Base-by-base conservation (phyloP, 1,284 basidiomycete genomes). In the Heliocybe sulcata region DNA sequence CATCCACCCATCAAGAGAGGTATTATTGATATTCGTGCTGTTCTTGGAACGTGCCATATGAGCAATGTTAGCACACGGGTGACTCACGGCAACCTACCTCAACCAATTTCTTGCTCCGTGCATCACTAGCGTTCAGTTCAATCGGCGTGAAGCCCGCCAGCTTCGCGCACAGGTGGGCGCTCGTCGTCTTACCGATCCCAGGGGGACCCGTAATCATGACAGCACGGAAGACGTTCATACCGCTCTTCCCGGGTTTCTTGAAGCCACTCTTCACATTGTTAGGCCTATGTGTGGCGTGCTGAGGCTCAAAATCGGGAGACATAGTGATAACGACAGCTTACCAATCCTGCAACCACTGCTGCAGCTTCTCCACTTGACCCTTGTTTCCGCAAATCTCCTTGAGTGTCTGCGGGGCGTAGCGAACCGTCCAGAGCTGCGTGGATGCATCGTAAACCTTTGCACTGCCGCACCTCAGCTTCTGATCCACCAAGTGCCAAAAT, bases 381-480 rank as follows among this genome's bases (percentile, higher is more conserved):
- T 98, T 98, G 75, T 99, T 99, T 2, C 97, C 97, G 58, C 95
- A 98, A 22, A 99, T 81, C 59, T 99, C 95, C 64, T 92, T 96
- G 56, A 95, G 61, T 12, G 77, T 80, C 60, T 85, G 82, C 0
- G 97, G 96, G 0, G 96, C 95, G 67, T 99, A 99, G 31, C 94
- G 89, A 33, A 87, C 89, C 26, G 97, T 98, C 97, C 97, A 99
- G 1, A 99, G 77, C 66, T 94, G 91, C 3, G 79, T 78, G 1
- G 71, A 72, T 51, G 77, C 75, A 63, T 77, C 72, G 2, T 71
- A 55, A 2, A 58, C 53, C 59, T 74, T 79, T 26, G 59, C 55
- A 2, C 65, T 63, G 53, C 55, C 12, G 6, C 29, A 31, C 29
- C 4, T 31, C 51, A 20, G 35, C 63, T 4, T 54, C 38, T 19